Conservation (phyloP, 768 basidiomycete species). For the Tricholoma terreum region DNA sequence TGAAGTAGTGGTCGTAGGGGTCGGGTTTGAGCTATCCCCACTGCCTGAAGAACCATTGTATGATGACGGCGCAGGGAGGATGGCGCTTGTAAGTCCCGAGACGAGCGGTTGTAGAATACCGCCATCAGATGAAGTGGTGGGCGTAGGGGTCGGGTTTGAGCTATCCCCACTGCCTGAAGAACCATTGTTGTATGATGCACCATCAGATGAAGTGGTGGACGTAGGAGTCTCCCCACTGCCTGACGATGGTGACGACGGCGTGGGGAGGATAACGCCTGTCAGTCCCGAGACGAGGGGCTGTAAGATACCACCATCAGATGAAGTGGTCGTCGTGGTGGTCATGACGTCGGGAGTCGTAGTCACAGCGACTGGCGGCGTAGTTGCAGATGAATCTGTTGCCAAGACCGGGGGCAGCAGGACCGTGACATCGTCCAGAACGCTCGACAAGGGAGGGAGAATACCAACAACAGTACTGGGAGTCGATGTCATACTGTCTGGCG, state of each 20-base stretch:
- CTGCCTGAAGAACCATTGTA: background rate
- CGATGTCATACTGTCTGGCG: background rate
- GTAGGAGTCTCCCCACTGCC: background rate
- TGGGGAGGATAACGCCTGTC: slow-evolving; percentile 7
- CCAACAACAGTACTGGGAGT: background rate
- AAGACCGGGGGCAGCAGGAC: background rate
- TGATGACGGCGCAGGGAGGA: background rate
- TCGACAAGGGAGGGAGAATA: background rate
- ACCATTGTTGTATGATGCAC: background rate
- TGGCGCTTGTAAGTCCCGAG: slow-evolving; percentile 5
- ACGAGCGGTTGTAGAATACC: background rate
- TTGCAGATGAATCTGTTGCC: background rate
- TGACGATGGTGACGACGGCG: background rate
- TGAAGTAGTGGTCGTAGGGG: background rate
- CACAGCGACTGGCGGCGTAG: background rate
- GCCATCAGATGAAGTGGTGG: slow-evolving; percentile 2
- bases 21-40: background rate
- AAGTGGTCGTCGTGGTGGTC: background rate
- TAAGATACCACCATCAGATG: slow-evolving; percentile 1
- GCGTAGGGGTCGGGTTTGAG: background rate
- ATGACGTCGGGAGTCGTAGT: background rate
- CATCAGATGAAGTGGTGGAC: background rate
- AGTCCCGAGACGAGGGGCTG: background rate
- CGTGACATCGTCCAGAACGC: background rate
- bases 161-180: background rate